Evolutionary conservation across 2,329 filamentous ascomycete genomes (phyloP).

Genomic region (Bipolaris sorokiniana): DNA sequence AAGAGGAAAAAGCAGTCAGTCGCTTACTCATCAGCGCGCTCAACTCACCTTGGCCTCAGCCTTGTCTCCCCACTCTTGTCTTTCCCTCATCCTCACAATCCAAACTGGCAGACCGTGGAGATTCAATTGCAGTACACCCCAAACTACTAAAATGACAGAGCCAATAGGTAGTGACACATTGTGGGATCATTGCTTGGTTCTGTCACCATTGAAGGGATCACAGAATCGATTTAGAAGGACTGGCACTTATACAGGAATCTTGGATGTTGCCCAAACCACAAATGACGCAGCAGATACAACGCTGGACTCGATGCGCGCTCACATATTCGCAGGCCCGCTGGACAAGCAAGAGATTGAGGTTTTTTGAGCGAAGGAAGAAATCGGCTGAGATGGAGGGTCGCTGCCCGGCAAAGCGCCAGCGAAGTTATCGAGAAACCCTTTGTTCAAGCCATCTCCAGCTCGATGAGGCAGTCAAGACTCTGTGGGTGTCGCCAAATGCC

Average conservation of each 20-base stretch:
- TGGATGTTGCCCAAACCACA: neutral
- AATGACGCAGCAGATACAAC: neutral
- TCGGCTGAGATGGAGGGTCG: too few relatives aligned
- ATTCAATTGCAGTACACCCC: neutral
- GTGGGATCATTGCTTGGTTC: neutral
- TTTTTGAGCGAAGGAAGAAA: neutral
- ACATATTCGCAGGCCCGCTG: neutral
- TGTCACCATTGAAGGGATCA: neutral
- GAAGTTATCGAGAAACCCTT: neutral
- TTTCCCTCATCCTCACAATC: neutral
- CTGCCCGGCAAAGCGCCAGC: neutral
- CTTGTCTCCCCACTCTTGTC: neutral
- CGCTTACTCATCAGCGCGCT: neutral
- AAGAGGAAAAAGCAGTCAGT: neutral
- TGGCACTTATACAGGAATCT: neutral
- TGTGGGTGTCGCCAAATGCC: constrained; percentile 31
- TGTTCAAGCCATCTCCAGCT: constrained; percentile 26
- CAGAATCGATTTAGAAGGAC: neutral
- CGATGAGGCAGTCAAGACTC: constrained; percentile 32
- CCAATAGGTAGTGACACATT: neutral
- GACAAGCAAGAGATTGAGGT: neutral
- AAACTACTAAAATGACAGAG: neutral
- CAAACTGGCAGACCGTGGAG: neutral
- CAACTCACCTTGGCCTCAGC: neutral
- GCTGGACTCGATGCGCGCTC: neutral